A percentile compares a stretch with the other conserved stretches of the same genome.
Evolutionary conservation across 768 basidiomycete species (phyloP).

Genomic region (Tulasnella sp.): DNA sequence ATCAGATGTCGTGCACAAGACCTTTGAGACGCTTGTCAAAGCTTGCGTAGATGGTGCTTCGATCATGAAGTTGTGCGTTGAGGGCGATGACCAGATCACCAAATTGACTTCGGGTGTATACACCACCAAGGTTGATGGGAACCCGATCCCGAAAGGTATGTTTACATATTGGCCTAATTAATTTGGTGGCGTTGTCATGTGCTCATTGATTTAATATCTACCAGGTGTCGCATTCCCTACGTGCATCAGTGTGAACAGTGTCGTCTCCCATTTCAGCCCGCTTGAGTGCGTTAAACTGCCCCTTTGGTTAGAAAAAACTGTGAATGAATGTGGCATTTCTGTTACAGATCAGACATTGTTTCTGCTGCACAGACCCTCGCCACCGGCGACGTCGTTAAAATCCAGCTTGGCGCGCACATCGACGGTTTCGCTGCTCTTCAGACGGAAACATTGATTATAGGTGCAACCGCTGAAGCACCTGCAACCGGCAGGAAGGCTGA

Average conservation of each 20-base stretch:
- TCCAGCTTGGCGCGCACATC: conserved; percentile 94
- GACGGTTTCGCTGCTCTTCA: conserved; percentile 91
- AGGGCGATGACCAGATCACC: conserved; percentile 90
- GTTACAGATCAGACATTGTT: conserved; percentile 53
- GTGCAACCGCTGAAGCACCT: conserved; percentile 59
- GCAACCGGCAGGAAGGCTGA: conserved; percentile 83
- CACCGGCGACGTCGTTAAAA: conserved; percentile 87
- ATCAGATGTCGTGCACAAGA: conserved; percentile 78
- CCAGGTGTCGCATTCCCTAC: conserved; percentile 92
- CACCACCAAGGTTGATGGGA: conserved; percentile 84
- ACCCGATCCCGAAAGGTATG: conserved; percentile 79
- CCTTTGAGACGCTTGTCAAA: conserved; percentile 74
- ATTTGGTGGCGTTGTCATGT: neutral
- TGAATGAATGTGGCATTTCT: neutral
- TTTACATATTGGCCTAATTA: conserved; percentile 11
- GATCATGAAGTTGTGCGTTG: conserved; percentile 74
- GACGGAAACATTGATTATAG: conserved; percentile 88
- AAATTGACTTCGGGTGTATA: conserved; percentile 74
- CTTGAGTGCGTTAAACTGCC: too few relatives aligned
- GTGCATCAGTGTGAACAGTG: conserved; percentile 86
- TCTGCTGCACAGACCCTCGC: conserved; percentile 56
- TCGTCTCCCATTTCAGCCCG: conserved; percentile 94
- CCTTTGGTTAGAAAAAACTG: too few relatives aligned
- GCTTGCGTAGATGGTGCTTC: conserved; percentile 72
- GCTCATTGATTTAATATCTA: neutral